A percentile compares a stretch with the other conserved stretches of the same genome.
Conservation (phyloP, 768 basidiomycete species). For the Suillus ampliporus region DNA sequence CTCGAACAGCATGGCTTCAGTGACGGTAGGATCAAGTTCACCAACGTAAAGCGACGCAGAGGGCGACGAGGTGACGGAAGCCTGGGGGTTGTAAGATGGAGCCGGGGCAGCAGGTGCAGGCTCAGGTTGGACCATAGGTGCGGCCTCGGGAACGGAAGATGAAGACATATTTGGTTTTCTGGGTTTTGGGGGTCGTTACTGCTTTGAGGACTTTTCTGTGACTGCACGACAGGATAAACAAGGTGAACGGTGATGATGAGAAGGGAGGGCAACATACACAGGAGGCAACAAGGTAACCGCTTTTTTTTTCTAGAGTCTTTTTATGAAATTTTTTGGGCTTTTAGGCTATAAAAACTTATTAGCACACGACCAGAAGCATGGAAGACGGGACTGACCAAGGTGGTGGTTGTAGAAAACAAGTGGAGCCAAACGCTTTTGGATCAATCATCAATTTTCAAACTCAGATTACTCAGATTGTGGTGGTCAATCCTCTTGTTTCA, state of each 20-base stretch:
- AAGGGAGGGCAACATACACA: slow-evolving; percentile 53
- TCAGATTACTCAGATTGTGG: slow-evolving; percentile 35
- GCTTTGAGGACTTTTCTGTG: slow-evolving; percentile 85
- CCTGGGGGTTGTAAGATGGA: slow-evolving; percentile 60
- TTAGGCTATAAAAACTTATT: slow-evolving; percentile 50
- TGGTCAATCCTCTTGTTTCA: not conserved
- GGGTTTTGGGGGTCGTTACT: slow-evolving; percentile 83
- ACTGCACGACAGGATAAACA: slow-evolving; percentile 41
- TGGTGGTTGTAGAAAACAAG: slow-evolving; percentile 66
- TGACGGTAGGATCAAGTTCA: slow-evolving; percentile 96
- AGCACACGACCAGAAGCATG: slow-evolving; percentile 21
- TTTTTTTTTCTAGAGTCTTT: slow-evolving; percentile 73
- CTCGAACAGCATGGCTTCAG: slow-evolving; percentile 99
- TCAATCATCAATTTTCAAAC: slow-evolving; percentile 43
- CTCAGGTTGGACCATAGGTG: slow-evolving; percentile 55
- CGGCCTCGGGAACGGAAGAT: slow-evolving; percentile 59
- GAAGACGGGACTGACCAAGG: slow-evolving; percentile 55
- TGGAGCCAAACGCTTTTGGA: slow-evolving; percentile 22
- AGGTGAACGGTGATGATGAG: slow-evolving; percentile 21
- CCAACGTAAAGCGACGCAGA: slow-evolving; percentile 98
- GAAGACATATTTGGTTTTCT: slow-evolving; percentile 66
- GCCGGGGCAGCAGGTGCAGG: slow-evolving; percentile 51
- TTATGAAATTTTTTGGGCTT: slow-evolving; percentile 63
- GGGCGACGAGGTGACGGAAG: slow-evolving; percentile 66
- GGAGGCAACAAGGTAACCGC: slow-evolving; percentile 79